Evolutionary conservation across 192 early-diverging fungal species (phyloP).

Genomic region (Dissophora ornata): DNA sequence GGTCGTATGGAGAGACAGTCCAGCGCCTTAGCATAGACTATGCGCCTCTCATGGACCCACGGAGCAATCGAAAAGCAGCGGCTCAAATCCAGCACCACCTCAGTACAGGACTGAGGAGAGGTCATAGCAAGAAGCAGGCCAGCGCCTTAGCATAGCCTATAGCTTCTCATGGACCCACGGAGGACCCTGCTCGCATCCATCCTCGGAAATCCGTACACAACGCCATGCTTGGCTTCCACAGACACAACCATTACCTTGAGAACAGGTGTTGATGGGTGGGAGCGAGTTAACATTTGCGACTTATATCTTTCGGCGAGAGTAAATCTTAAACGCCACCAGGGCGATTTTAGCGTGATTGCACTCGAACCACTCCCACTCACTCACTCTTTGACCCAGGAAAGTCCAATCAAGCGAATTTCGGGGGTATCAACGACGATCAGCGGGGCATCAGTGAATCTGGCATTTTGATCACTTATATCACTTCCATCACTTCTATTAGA

Average conservation of each 20-base stretch:
- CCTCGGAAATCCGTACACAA: slow-evolving; percentile 12
- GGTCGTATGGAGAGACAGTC: slow-evolving; percentile 26
- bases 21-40: slow-evolving; percentile 15
- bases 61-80: slow-evolving; percentile 14
- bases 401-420: not conserved
- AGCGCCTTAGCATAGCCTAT: slow-evolving; percentile 20
- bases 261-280: no score
- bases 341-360: slow-evolving; percentile 3
- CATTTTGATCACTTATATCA: slow-evolving; percentile 6
- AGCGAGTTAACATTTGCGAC: no score
- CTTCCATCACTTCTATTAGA: slow-evolving; percentile 1
- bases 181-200: slow-evolving; percentile 15
- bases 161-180: slow-evolving; percentile 12
- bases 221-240: slow-evolving; percentile 12
- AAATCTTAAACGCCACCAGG: no score
- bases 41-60: slow-evolving; percentile 30
- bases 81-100: slow-evolving; percentile 13
- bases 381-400: no score
- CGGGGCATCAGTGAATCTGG: not conserved
- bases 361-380: not conserved
- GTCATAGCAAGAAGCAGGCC: slow-evolving; percentile 18
- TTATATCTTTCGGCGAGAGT: no score
- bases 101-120: not conserved
- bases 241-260: slow-evolving; percentile 10
- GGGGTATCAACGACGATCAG: slow-evolving; percentile 2